These are phyloP conservation scores for Alectoria sarmentosa DNA, from an alignment of 495 filamentous ascomycete genomes.

Conservation along the genomic window DNA sequence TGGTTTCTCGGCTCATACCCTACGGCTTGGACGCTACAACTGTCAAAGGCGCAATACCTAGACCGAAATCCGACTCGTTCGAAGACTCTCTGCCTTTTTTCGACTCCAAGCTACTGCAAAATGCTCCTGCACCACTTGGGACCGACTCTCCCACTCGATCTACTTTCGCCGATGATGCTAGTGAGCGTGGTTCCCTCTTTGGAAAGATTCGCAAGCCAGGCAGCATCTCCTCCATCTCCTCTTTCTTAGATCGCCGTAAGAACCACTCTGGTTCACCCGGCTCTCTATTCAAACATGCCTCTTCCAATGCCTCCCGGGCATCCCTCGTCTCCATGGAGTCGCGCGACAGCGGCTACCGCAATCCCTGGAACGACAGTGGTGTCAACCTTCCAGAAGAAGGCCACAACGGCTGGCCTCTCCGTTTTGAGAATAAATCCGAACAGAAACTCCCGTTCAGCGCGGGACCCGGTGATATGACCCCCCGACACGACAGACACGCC, in stretches of 20 bases:
- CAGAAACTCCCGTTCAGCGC: conserved; percentile 58
- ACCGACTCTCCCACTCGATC: conserved; percentile 82
- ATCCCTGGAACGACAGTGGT: conserved; percentile 95
- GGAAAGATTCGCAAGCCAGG: conserved; percentile 86
- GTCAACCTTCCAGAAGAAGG: conserved; percentile 82
- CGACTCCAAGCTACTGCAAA: conserved; percentile 89
- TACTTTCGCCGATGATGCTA: conserved; percentile 70
- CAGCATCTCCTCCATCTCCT: conserved; percentile 86
- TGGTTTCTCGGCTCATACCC: conserved; percentile 72
- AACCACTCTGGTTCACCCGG: conserved; percentile 78
- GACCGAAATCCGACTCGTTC: conserved; percentile 97
- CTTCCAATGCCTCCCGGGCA: conserved; percentile 88
- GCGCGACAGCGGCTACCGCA: conserved; percentile 83
- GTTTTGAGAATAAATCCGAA: conserved; percentile 42
- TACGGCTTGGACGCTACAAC: conserved; percentile 78
- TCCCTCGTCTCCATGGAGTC: conserved; percentile 92
- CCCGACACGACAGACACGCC: conserved; percentile 69
- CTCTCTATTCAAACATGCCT: conserved; percentile 87
- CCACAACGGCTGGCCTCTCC: conserved; percentile 57
- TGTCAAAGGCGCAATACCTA: conserved; percentile 87
- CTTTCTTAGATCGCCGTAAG: conserved; percentile 85
- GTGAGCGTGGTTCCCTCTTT: conserved; percentile 75
- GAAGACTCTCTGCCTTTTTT: conserved; percentile 95
- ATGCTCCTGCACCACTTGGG: conserved; percentile 67
- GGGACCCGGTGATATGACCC: conserved; percentile 64